phyloP scores from a whole-genome alignment of 768 basidiomycete genomes.

The Suillus paluster region DNA sequence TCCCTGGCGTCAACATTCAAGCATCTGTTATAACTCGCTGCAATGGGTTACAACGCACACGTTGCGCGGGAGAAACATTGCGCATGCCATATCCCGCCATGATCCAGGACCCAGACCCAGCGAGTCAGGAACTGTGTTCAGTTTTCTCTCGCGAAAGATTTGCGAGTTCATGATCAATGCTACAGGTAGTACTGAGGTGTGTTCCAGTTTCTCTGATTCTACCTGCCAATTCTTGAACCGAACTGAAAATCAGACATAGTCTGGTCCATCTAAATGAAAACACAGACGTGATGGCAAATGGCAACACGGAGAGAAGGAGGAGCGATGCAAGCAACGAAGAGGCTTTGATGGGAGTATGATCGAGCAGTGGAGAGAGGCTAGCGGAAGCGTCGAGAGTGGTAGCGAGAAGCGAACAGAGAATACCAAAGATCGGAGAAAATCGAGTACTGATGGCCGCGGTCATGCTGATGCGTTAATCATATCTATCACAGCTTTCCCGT shows the following conservation, averaged over 20 bases:
- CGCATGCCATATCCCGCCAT: not conserved
- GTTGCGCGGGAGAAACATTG: not conserved
- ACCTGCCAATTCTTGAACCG: not conserved
- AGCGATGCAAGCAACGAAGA: not conserved
- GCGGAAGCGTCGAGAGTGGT: not conserved
- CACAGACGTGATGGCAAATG: not conserved
- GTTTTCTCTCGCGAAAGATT: conserved; percentile 72
- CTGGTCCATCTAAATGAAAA: conserved; percentile 12
- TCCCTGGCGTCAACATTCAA: too few relatives aligned
- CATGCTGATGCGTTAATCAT: too few relatives aligned
- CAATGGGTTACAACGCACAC: not conserved
- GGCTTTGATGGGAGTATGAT: conserved; percentile 1
- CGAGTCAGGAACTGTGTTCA: conserved; percentile 56
- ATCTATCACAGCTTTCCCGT: too few relatives aligned
- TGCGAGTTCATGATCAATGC: conserved; percentile 73
- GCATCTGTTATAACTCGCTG: not conserved
- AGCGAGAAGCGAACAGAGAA: not conserved
- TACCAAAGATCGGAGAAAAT: not conserved
- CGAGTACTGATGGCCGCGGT: conserved; percentile 5
- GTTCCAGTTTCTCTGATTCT: not conserved
- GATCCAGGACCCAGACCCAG: not conserved
- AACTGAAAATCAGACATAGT: conserved; percentile 18
- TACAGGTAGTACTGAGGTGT: conserved; percentile 37
- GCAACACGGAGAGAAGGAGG: not conserved
- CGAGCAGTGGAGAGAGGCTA: conserved; percentile 3